Evolutionary conservation across 2,329 filamentous ascomycete species (phyloP).

Genomic region (Nothomitra cinnamomea): DNA sequence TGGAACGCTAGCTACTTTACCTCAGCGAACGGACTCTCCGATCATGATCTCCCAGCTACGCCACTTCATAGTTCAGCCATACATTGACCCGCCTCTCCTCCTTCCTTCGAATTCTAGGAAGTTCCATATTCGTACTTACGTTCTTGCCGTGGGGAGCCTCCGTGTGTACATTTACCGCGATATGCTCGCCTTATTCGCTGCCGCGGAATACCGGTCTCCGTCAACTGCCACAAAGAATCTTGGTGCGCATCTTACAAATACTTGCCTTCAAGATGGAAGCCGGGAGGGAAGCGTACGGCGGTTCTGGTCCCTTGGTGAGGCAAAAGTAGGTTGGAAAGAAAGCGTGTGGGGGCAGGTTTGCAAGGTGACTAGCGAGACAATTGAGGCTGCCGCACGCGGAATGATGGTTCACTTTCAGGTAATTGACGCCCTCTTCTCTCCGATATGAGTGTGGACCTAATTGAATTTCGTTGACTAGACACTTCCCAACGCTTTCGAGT

Average conservation of each 20-base stretch:
- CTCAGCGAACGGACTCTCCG: slow-evolving; percentile 10
- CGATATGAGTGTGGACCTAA: not conserved
- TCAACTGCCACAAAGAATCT: slow-evolving; percentile 8
- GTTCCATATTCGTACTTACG: slow-evolving; percentile 90
- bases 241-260: slow-evolving; percentile 70
- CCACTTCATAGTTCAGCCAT: slow-evolving; percentile 91
- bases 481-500: slow-evolving; percentile 73
- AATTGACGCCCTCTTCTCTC: not conserved
- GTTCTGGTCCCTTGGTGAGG: slow-evolving; percentile 52
- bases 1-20: slow-evolving; percentile 17
- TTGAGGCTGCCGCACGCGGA: slow-evolving; percentile 67
- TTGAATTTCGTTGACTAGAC: slow-evolving; percentile 22
- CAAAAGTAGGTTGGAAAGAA: slow-evolving; percentile 31
- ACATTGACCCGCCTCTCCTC: slow-evolving; percentile 77
- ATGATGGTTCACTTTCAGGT: slow-evolving; percentile 81
- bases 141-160: slow-evolving; percentile 62
- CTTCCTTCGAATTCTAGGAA: slow-evolving; percentile 47
- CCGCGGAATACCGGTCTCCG: slow-evolving; percentile 52
- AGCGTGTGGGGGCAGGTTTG: slow-evolving; percentile 60
- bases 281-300: slow-evolving; percentile 49
- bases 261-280: slow-evolving; percentile 58
- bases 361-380: slow-evolving; percentile 54
- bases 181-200: slow-evolving; percentile 89
- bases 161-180: slow-evolving; percentile 71
- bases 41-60: slow-evolving; percentile 82